Conservation (phyloP, 805 yeast species). For the Pichia occidentalis region DNA sequence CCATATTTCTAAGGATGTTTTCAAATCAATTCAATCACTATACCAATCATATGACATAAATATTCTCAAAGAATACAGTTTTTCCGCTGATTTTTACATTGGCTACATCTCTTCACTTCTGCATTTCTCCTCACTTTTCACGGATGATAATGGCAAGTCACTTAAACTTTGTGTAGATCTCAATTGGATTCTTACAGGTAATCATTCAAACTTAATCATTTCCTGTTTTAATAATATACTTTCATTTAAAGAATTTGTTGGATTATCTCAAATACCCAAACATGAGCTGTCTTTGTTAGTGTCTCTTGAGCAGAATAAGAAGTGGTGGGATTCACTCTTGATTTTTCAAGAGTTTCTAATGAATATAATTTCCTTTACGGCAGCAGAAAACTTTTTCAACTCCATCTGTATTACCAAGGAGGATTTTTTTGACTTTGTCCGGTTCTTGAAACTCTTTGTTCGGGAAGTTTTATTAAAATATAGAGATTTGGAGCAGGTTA, state of each 20-base stretch:
- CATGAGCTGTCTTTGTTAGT: not conserved
- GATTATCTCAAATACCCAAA: not conserved
- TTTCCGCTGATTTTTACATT: not conserved
- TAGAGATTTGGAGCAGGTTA: constrained; percentile 2
- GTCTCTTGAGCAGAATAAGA: not conserved
- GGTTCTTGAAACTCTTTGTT: constrained; percentile 4
- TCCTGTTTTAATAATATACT: not conserved
- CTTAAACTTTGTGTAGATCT: constrained; percentile 1
- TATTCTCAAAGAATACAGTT: not conserved
- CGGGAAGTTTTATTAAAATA: constrained; percentile 1
- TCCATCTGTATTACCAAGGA: not conserved
- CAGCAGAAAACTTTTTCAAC: constrained; percentile 2
- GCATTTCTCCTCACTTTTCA: constrained; percentile 1
- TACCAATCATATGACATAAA: not conserved
- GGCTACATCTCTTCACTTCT: constrained; percentile 1
- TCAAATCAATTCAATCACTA: not conserved
- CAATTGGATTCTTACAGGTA: constrained; percentile 8
- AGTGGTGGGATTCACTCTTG: constrained; percentile 2
- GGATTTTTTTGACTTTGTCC: not conserved
- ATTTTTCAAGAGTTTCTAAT: constrained; percentile 7
- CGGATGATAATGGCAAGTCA: not conserved
- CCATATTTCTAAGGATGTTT: not conserved
- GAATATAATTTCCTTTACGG: constrained; percentile 2
- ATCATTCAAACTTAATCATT: not conserved
- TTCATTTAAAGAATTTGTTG: not conserved